Evolutionary conservation across 805 yeast species (phyloP), one percentile per base, ranked within the genome.

Genomic region (Metschnikowia vanudenii): DNA sequence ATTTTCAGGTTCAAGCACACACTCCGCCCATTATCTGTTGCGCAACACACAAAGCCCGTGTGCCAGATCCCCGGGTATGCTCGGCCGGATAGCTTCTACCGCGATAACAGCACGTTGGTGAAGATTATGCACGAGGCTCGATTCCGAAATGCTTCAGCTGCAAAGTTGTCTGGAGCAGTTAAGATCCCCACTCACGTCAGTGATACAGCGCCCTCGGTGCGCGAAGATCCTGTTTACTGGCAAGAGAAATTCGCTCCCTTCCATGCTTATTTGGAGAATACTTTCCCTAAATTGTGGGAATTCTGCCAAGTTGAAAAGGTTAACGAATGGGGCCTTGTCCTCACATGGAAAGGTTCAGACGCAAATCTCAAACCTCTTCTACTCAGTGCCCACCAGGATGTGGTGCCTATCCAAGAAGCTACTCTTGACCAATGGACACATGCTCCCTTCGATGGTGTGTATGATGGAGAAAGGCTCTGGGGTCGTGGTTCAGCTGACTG

Each of bases 401-500:
- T 50, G 17, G 52, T 50, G 7, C 54, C 55, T 3, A 34, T 49
- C 4, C 53, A 49, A 26, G 39, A 49, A 4, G 51, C 46, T 7
- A 50, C 53, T 3, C 31, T 42, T 22, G 45, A 37, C 20, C 47
- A 50, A 13, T 52, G 53, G 53, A 37, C 35, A 8, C 33, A 47
- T 22, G 52, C 56, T 17, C 55, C 56, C 3, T 52, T 47, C 38
- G 47, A 41, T 2, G 54, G 54, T 10, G 43, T 37, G 34, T 47
- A 32, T 29, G 52, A 50, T 26, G 56, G 48, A 14, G 67, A 72
- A 17, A 65, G 59, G 34, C 55, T 88, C 3, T 86, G 81, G 78
- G 96, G 96, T 3, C 76, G 96, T 56, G 96, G 96, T 33, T 60
- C 86, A 3, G 63, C 75, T 35, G 96, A 88, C 62, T 83, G 89